phyloP scores from a whole-genome alignment of 192 early-diverging fungal species.

The Coemansia sp. region DNA sequence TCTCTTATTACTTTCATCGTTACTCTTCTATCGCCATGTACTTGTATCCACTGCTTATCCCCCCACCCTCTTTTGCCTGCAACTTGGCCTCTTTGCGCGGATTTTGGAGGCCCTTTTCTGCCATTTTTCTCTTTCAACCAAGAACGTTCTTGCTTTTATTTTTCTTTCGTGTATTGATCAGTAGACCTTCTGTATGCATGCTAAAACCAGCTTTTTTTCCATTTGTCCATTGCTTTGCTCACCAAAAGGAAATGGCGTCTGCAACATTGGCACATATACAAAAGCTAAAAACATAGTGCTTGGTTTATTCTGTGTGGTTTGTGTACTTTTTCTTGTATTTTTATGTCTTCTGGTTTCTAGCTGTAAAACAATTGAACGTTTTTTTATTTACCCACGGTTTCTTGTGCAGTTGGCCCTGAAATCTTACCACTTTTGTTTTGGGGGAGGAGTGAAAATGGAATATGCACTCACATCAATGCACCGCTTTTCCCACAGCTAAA shows the following conservation, averaged over 20 bases:
- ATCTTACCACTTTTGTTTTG: background rate
- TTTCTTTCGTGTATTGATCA: background rate
- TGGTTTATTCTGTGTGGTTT: constrained; percentile 1
- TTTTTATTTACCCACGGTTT: background rate
- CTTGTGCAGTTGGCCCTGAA: background rate
- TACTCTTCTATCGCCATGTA: background rate
- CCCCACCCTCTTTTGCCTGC: background rate
- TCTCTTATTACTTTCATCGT: background rate
- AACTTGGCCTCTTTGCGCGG: background rate
- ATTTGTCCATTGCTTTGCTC: background rate
- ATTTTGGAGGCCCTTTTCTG: background rate
- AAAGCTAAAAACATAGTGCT: background rate
- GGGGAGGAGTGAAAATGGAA: background rate
- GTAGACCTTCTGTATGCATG: background rate
- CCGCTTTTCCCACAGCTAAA: background rate
- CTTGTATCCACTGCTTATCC: background rate
- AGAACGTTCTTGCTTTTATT: constrained; percentile 2
- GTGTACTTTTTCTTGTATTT: background rate
- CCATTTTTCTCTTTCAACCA: background rate
- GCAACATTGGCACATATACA: background rate
- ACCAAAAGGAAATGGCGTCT: background rate
- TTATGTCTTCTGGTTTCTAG: constrained; percentile 3
- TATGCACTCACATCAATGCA: background rate
- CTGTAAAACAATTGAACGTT: background rate
- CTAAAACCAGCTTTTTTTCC: background rate